A percentile compares a stretch with the other conserved stretches of the same genome.
Conservation (phyloP, 345 rosid genomes). For the Turnera subulata region DNA sequence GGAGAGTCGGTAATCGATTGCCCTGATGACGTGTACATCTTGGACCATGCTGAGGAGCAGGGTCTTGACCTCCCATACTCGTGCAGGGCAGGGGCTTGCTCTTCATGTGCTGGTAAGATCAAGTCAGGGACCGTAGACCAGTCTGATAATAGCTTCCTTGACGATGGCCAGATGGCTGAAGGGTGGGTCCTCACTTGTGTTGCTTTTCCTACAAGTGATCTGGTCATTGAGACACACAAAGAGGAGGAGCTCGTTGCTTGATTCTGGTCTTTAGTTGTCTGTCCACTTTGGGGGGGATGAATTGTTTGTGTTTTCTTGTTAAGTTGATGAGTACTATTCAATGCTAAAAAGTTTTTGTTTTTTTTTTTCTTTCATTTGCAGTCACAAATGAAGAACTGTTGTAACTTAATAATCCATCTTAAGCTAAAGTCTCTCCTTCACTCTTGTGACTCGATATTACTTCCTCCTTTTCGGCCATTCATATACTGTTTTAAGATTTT, state of each 20-base stretch:
- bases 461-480: no score
- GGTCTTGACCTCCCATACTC: conserved; percentile 91
- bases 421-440: no score
- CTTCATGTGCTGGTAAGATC: conserved; percentile 74
- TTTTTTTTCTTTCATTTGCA: conserved; percentile 3
- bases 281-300: neutral
- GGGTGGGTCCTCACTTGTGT: conserved; percentile 88
- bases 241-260: conserved; percentile 63
- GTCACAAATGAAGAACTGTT: conserved; percentile 1
- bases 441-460: no score
- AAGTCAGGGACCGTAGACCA: conserved; percentile 55
- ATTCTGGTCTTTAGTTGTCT: neutral
- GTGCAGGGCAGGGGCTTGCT: conserved; percentile 94
- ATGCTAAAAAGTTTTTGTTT: neutral
- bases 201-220: conserved; percentile 54
- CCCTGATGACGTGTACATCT: conserved; percentile 58
- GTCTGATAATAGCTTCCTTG: conserved; percentile 82
- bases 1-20: conserved; percentile 49
- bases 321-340: neutral
- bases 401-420: neutral
- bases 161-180: conserved; percentile 53
- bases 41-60: conserved; percentile 64
- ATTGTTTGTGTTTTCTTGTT: neutral
- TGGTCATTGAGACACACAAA: conserved; percentile 80
- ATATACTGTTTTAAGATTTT: no score